Evolutionary conservation across 2,329 filamentous ascomycete species (phyloP), one percentile per base, ranked within the genome.

Genomic region (Neonectria neomacrospora): DNA sequence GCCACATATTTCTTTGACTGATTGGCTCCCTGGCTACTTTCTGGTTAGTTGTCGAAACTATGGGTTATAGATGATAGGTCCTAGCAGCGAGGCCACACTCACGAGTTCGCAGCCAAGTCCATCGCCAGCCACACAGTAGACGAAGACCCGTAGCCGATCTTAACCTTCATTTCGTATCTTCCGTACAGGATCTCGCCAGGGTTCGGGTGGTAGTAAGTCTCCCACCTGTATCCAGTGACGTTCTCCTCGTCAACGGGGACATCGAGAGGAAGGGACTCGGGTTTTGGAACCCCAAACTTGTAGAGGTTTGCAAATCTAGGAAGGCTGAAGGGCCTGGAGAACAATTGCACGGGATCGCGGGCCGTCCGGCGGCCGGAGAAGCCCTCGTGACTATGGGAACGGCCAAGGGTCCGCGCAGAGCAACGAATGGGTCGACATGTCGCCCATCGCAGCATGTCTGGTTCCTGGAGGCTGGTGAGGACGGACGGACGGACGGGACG

Each of bases 111-210:
- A 12, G 60, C 37, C 37, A 57, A 37, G 44, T 67, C 64, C 55
- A 58, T 51, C 16, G 77, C 75, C 28, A 80, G 69, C 78, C 79
- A 80, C 26, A 79, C 78, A 5, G 77, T 80, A 9, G 77, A 80
- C 26, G 70, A 73, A 11, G 74, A 71, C 22, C 78, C 78, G 66
- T 72, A 79, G 23, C 78, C 78, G 54, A 80, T 61, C 66, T 80
- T 80, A 12, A 71, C 68, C 5, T 74, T 58, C 3, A 80, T 65
- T 56, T 77, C 66, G 63, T 80, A 80, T 63, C 71, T 66, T 42
- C 68, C 61, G 44, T 76, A 68, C 32, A 80, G 65, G 20, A 77
- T 64, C 55, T 77, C 75, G 32, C 75, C 73, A 22, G 74, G 70
- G 45, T 71, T 65, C 10, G 72, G 71, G 37, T 74, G 76, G 63